These are phyloP conservation scores for Cymbidium sinense DNA, from an alignment of 106 monocot species.

Conservation along the genomic window DNA sequence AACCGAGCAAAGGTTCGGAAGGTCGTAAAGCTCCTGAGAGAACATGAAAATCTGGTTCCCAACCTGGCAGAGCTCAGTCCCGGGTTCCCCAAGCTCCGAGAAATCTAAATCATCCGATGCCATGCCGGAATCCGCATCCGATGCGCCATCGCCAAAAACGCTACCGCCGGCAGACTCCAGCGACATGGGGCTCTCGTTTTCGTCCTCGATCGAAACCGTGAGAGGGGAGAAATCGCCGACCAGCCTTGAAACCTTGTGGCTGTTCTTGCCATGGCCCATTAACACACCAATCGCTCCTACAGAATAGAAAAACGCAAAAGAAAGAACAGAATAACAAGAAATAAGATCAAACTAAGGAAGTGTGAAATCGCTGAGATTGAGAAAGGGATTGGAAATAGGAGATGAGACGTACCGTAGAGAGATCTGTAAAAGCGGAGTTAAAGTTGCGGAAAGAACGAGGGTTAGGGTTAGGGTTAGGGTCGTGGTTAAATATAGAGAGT, in stretches of 20 bases:
- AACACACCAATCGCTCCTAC: background rate
- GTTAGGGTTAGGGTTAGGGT: slow-evolving; percentile 5
- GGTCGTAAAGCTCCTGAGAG: slow-evolving; percentile 62
- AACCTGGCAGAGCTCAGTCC: slow-evolving; percentile 57
- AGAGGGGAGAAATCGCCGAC: slow-evolving; percentile 23
- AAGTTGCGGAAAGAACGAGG: background rate
- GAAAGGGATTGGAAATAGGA: background rate
- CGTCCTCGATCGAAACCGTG: slow-evolving; percentile 19
- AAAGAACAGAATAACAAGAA: background rate
- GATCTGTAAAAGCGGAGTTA: background rate
- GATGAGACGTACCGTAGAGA: slow-evolving; percentile 4
- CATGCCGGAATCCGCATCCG: slow-evolving; percentile 46
- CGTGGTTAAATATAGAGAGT: background rate
- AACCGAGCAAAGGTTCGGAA: slow-evolving; percentile 6
- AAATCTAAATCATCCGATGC: slow-evolving; percentile 54
- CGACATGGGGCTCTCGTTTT: slow-evolving; percentile 10
- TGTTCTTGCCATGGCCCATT: slow-evolving; percentile 37
- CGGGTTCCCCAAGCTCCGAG: slow-evolving; percentile 40
- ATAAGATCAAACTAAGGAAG: slow-evolving; percentile 1
- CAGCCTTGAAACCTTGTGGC: slow-evolving; percentile 19
- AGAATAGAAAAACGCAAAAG: background rate
- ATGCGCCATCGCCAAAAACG: background rate
- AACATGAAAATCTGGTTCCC: slow-evolving; percentile 52
- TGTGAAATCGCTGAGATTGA: slow-evolving; percentile 13
- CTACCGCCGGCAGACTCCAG: background rate